Conservation (phyloP, 208 protist genomes). For the Acanthamoeba sp. region DNA sequence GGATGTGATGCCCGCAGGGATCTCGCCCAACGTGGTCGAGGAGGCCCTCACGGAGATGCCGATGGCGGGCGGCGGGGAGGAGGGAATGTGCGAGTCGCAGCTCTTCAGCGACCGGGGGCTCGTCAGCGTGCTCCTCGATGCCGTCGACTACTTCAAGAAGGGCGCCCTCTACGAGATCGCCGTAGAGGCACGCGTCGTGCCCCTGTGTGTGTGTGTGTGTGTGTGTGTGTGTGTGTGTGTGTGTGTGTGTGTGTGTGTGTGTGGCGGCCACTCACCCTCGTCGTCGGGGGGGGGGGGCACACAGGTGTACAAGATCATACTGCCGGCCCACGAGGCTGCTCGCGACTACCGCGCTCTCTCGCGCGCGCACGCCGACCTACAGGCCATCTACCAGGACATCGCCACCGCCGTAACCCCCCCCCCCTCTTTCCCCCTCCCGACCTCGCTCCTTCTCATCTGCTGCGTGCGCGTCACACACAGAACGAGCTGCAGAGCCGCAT, state of each 20-base stretch:
- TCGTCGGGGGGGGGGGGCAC: too few relatives aligned
- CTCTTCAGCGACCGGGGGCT: slow-evolving; percentile 81
- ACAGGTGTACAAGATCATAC: slow-evolving; percentile 83
- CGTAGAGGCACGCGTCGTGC: neutral
- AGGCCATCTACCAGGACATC: slow-evolving; percentile 82
- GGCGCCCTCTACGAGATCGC: slow-evolving; percentile 75
- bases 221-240: too few relatives aligned
- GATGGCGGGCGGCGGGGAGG: neutral
- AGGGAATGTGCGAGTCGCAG: slow-evolving; percentile 61
- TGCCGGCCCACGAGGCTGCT: slow-evolving; percentile 83
- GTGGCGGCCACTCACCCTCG: too few relatives aligned
- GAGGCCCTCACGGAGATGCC: slow-evolving; percentile 67
- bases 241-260: too few relatives aligned
- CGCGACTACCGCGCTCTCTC: slow-evolving; percentile 77
- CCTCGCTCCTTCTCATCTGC: neutral
- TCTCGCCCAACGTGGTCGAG: slow-evolving; percentile 50
- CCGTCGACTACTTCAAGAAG: slow-evolving; percentile 79
- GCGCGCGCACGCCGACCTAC: slow-evolving; percentile 77
- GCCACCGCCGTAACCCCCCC: slow-evolving; percentile 10
- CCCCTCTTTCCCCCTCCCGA: neutral
- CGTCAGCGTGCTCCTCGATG: slow-evolving; percentile 12
- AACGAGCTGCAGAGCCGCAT: slow-evolving; percentile 76
- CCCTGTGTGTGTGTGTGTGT: neutral
- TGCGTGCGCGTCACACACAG: neutral
- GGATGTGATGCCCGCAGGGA: neutral